A percentile compares a stretch with the other conserved stretches of the same genome.
Conservation (phyloP, 2,329 filamentous ascomycete genomes). For the Cordyceps cicadae region DNA sequence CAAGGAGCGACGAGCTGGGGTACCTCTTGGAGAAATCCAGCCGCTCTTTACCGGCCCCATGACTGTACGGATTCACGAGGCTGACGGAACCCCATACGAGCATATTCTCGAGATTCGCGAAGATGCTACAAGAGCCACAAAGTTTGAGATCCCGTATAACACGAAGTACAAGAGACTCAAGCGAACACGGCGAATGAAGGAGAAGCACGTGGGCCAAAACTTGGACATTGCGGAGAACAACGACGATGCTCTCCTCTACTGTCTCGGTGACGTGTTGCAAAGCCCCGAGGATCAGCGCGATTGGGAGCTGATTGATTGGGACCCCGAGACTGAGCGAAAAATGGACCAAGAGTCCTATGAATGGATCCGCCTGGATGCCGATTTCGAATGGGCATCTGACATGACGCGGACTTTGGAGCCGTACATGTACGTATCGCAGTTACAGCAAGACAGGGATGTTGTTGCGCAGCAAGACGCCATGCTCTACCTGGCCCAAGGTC, state of each 20-base stretch:
- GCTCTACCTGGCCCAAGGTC: constrained; percentile 59
- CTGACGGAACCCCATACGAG: constrained; percentile 95
- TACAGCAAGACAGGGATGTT: constrained; percentile 94
- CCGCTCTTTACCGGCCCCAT: constrained; percentile 90
- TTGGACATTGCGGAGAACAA: constrained; percentile 54
- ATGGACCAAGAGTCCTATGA: constrained; percentile 98
- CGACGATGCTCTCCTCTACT: constrained; percentile 81
- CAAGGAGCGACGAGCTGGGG: constrained; percentile 65
- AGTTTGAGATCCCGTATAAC: constrained; percentile 94
- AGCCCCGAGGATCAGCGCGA: constrained; percentile 70
- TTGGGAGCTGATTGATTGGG: constrained; percentile 86
- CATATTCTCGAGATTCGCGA: constrained; percentile 96
- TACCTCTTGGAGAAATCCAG: constrained; percentile 62
- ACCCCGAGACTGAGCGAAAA: constrained; percentile 73
- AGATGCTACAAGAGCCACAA: constrained; percentile 61
- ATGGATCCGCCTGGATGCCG: constrained; percentile 96
- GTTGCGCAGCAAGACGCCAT: constrained; percentile 77
- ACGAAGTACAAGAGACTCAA: constrained; percentile 98
- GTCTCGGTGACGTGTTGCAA: constrained; percentile 83
- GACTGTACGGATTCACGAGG: constrained; percentile 96
- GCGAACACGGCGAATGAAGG: constrained; percentile 72
- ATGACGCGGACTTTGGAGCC: constrained; percentile 75
- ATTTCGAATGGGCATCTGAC: constrained; percentile 94
- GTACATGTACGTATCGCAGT: constrained; percentile 96
- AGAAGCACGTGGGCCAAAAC: constrained; percentile 54